Evolutionary conservation across 768 basidiomycete genomes (phyloP), one percentile per base, ranked within the genome.

Genomic region (Sarcodon sp.): DNA sequence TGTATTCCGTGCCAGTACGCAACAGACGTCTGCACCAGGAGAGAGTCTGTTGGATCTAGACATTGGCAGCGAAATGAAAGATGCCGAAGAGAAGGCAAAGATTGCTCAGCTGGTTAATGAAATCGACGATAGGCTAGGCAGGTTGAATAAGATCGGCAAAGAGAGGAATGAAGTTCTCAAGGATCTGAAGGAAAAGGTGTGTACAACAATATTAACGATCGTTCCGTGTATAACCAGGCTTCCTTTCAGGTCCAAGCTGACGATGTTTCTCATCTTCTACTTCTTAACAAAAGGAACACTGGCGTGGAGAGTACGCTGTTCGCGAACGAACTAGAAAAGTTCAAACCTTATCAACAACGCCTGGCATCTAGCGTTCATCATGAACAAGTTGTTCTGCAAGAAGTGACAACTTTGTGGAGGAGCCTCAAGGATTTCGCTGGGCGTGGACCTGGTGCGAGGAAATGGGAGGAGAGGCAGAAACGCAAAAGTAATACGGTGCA

Each of bases 141-240:
- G 81, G 56, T 60, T 98, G 44, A 81, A 76, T 62, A 86, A 90
- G 68, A 83, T 99, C 51, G 73, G 81, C 41, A 77, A 78, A 49
- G 94, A 98, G 66, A 69, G 94, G 44, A 77, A 75, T 9, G 87
- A 93, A 55, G 81, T 91, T 0, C 64, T 98, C 47, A 92, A 87
- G 60, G 96, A 98, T 59, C 69, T 99, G 44, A 99, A 98, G 62
- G 93, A 97, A 39, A 96, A 94, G 78, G 93, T 91, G 47, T 7
- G 56, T 46, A 6, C 32, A 7, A 39, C 49, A 41, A 36, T 15
- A 3, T 12, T 41, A 27, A 6, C 27, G 7, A 41, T 27, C 8
- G 8, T 13, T 15, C 2, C 7, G 16, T 9, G 39, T 8, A 15
- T 41, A 27, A 41, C 13, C n/a, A n/a, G 7, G 2, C 11, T 11